Percentiles rank a stretch among this genome's conserved stretches.
These are phyloP conservation scores for Dactylonectria estremocensis DNA, from an alignment of 2,329 filamentous ascomycete genomes.

Conservation along the genomic window DNA sequence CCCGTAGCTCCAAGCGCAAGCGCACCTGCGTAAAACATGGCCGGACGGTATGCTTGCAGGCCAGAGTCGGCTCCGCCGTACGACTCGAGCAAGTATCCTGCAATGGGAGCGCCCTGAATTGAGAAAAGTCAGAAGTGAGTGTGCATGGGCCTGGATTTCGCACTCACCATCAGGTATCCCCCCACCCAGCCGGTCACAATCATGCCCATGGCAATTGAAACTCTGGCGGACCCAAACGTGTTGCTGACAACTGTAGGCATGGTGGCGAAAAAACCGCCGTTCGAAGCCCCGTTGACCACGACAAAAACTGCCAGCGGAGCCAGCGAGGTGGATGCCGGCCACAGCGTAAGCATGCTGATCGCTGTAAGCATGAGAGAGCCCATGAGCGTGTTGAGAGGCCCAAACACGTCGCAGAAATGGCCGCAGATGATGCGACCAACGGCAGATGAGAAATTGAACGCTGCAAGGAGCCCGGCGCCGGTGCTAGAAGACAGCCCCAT, in stretches of 20 bases:
- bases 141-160: background rate
- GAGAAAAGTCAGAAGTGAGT: background rate
- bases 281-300: constrained; percentile 72
- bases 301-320: constrained; percentile 70
- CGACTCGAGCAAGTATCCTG: constrained; percentile 71
- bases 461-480: constrained; percentile 72
- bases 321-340: constrained; percentile 71
- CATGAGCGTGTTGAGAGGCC: constrained; percentile 69
- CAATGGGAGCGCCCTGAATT: constrained; percentile 69
- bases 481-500: constrained; percentile 67
- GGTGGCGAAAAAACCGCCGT: constrained; percentile 75
- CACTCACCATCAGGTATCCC: constrained; percentile 72
- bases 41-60: constrained; percentile 69
- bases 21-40: constrained; percentile 73
- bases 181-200: constrained; percentile 72
- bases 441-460: constrained; percentile 74
- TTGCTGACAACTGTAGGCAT: constrained; percentile 75
- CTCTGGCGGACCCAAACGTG: constrained; percentile 69
- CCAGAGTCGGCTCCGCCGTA: constrained; percentile 66
- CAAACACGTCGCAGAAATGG: constrained; percentile 67
- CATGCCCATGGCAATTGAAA: constrained; percentile 74
- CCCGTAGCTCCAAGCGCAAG: constrained; percentile 24
- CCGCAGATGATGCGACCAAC: constrained; percentile 70
- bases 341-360: constrained; percentile 72
- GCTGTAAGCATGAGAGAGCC: constrained; percentile 66